Conservation (phyloP, 306 rosid genomes). For the Boehmeria nivea region DNA sequence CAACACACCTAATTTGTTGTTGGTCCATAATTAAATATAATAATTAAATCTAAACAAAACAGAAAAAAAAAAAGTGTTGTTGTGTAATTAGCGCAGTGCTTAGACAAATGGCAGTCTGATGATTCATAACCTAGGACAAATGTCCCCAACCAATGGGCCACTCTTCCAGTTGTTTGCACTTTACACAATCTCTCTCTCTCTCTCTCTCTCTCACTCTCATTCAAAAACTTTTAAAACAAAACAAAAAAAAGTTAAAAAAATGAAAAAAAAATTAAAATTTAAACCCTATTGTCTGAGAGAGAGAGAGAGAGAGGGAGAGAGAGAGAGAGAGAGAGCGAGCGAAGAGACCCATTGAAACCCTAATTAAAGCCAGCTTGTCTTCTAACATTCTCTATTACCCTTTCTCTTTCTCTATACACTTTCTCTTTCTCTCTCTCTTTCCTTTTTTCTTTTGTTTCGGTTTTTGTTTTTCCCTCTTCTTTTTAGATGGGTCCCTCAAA, state of each 20-base stretch:
- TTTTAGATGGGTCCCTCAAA: slow-evolving; percentile 20
- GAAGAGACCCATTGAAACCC: slow-evolving; percentile 48
- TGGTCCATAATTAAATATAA: no score
- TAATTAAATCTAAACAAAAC: no score
- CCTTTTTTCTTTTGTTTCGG: no score
- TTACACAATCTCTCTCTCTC: slow-evolving; percentile 9
- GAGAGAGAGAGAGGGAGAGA: no score
- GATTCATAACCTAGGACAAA: slow-evolving; percentile 30
- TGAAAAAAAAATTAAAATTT: no score
- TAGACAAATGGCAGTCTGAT: slow-evolving; percentile 38
- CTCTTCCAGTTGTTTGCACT: slow-evolving; percentile 38
- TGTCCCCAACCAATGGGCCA: slow-evolving; percentile 52
- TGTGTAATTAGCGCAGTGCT: neutral
- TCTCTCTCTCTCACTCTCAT: neutral
- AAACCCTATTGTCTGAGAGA: no score
- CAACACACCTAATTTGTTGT: no score
- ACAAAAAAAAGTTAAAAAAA: neutral
- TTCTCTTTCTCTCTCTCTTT: neutral
- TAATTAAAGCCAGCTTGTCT: slow-evolving; percentile 65
- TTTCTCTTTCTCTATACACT: neutral
- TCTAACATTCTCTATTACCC: slow-evolving; percentile 40
- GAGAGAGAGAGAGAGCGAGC: no score
- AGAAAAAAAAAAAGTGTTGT: neutral
- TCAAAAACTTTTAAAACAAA: neutral
- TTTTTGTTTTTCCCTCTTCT: neutral